Evolutionary conservation across 768 basidiomycete genomes (phyloP).

Genomic region (Kwoniella pini): DNA sequence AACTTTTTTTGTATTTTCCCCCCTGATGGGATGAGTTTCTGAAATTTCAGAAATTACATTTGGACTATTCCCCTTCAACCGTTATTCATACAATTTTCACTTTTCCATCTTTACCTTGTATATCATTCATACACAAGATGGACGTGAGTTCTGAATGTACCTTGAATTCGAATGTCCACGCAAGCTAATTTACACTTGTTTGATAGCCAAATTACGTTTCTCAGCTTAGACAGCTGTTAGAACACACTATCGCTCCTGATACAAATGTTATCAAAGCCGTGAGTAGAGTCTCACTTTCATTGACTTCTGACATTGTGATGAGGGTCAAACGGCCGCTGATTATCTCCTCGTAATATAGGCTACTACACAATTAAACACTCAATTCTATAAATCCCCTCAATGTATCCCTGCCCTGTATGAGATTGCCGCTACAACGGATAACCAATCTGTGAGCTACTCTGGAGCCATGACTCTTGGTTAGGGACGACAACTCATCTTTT

Average conservation of each 20-base stretch:
- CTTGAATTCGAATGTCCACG: neutral
- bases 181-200: neutral
- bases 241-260: conserved; percentile 83
- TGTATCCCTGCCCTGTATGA: conserved; percentile 89
- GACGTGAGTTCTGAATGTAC: conserved; percentile 25
- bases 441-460: conserved; percentile 75
- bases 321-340: too few species aligned
- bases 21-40: neutral
- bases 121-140: conserved; percentile 24
- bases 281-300: too few species aligned
- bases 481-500: neutral
- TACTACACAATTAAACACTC: conserved; percentile 83
- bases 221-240: conserved; percentile 77
- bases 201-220: conserved; percentile 65
- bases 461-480: too few species aligned
- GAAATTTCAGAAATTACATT: conserved; percentile 9
- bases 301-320: too few species aligned
- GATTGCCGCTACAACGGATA: conserved; percentile 81
- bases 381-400: conserved; percentile 86
- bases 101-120: neutral
- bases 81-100: neutral
- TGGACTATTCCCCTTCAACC: conserved; percentile 1
- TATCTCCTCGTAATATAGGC: neutral
- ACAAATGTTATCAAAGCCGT: conserved; percentile 86
- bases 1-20: neutral